A percentile compares a stretch with the other conserved stretches of the same genome.
Evolutionary conservation across 2,329 filamentous ascomycete genomes (phyloP).

Genomic region (Zymoseptoria crescenta): DNA sequence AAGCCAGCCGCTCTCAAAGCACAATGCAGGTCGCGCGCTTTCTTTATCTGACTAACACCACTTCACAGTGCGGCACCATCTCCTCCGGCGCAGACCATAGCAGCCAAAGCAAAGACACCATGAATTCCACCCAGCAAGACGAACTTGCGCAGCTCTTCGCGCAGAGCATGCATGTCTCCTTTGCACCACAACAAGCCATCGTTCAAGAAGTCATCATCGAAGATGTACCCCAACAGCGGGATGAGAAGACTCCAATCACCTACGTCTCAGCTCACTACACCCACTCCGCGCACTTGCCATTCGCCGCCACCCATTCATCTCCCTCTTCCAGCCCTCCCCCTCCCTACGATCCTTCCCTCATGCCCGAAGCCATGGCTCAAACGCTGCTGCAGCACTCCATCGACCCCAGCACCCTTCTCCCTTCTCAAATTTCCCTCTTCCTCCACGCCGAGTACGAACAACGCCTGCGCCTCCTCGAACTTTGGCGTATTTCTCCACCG

Average conservation of each 20-base stretch:
- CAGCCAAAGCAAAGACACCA: slow-evolving; percentile 36
- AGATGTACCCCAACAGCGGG: slow-evolving; percentile 11
- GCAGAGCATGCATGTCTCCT: slow-evolving; percentile 59
- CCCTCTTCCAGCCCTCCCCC: slow-evolving; percentile 26
- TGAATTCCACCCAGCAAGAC: slow-evolving; percentile 58
- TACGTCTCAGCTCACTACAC: slow-evolving; percentile 82
- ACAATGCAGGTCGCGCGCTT: slow-evolving; percentile 11
- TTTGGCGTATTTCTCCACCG: slow-evolving; percentile 77
- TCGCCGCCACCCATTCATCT: slow-evolving; percentile 28
- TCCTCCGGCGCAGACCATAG: slow-evolving; percentile 38
- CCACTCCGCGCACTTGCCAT: slow-evolving; percentile 62
- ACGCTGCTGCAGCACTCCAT: slow-evolving; percentile 59
- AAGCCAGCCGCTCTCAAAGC: slow-evolving; percentile 27
- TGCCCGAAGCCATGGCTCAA: slow-evolving; percentile 32
- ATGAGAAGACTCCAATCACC: slow-evolving; percentile 43
- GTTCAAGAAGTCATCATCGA: slow-evolving; percentile 5
- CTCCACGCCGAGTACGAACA: slow-evolving; percentile 65
- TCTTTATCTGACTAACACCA: slow-evolving; percentile 17
- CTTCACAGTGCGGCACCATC: slow-evolving; percentile 35
- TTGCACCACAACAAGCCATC: slow-evolving; percentile 14
- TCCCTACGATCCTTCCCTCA: slow-evolving; percentile 22
- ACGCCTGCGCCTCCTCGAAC: slow-evolving; percentile 65
- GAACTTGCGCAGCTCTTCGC: slow-evolving; percentile 76
- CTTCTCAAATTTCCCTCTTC: slow-evolving; percentile 72
- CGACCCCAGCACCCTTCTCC: slow-evolving; percentile 59